Evolutionary conservation across 805 yeast species (phyloP), one percentile per base, ranked within the genome.

Genomic region (Hanseniaspora mollemarum): DNA sequence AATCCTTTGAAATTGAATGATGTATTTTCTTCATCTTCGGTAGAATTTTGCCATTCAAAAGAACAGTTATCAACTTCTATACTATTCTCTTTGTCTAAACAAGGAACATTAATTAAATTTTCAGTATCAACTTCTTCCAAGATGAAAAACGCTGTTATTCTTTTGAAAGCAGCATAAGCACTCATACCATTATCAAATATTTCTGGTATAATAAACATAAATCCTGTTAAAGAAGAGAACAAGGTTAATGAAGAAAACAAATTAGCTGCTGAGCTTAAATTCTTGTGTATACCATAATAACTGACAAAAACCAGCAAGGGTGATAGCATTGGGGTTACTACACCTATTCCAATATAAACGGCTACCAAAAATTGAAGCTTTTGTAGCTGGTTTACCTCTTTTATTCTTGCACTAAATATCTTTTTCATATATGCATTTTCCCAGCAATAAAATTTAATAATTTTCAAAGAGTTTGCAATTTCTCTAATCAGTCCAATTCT

Each of bases 381-480:
- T 57, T 75, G 70, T 54, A 85, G 68, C 44, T 67, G 65, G 2
- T 56, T 55, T 74, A 81, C 76, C 63, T 85, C 94, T 16, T 66
- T 60, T 1, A 58, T 55, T 57, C 95, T 72, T 16, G 75, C 66
- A 3, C 67, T 67, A 3, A 73, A 58, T 35, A 86, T 71, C 40
- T 72, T 62, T 8, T 69, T 62, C 41, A 70, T 67, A 61, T 83
- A 86, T 1, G 94, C 83, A 13, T 70, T 71, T 66, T 86, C 94
- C 94, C 94, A 85, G 2, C 88, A 78, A 61, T 84, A 86, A 62
- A 72, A 81, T 67, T 85, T 85, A 64, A 85, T 81, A 60, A 81
- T 72, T 57, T 76, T 78, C 65, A 80, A 72, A 57, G 75, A 71
- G 55, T 70, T 71, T 53, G 80, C 63, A 12, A 78, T 71, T 59